phyloP scores from a whole-genome alignment of 1,139 yeast genomes.

The Nakaseomyces delphensis region DNA sequence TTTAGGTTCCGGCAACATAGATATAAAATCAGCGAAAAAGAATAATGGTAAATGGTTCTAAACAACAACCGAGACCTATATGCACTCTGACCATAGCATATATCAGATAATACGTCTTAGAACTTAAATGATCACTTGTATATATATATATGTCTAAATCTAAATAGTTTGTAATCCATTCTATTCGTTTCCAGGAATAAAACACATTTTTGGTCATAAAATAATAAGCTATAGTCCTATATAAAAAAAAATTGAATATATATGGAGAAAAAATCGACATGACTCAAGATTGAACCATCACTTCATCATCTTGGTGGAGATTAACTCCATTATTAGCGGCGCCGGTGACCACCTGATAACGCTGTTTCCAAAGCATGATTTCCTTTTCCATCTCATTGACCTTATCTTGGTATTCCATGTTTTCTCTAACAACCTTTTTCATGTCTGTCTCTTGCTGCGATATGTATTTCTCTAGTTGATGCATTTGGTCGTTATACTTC shows the following conservation, averaged over 20 bases:
- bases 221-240: too few species aligned
- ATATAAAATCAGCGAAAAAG: conserved; percentile 11
- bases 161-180: too few species aligned
- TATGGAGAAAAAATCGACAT: neutral
- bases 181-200: neutral
- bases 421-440: conserved; percentile 30
- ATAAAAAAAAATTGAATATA: too few species aligned
- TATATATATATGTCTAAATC: neutral
- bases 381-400: conserved; percentile 53
- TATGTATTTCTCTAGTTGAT: conserved; percentile 32
- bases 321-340: neutral
- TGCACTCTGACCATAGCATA: too few species aligned
- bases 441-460: conserved; percentile 32
- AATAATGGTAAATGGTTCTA: conserved; percentile 19
- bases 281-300: neutral
- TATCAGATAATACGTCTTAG: too few species aligned
- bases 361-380: conserved; percentile 50
- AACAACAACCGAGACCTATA: neutral
- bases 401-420: conserved; percentile 29
- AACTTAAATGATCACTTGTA: neutral
- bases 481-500: conserved; percentile 26
- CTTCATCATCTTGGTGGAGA: conserved; percentile 2
- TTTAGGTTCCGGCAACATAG: conserved; percentile 44
- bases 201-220: too few species aligned
- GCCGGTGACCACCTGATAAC: conserved; percentile 19